These are phyloP conservation scores for Solanum ossicruentum DNA, from an alignment of 257 asterid species.

Conservation along the genomic window DNA sequence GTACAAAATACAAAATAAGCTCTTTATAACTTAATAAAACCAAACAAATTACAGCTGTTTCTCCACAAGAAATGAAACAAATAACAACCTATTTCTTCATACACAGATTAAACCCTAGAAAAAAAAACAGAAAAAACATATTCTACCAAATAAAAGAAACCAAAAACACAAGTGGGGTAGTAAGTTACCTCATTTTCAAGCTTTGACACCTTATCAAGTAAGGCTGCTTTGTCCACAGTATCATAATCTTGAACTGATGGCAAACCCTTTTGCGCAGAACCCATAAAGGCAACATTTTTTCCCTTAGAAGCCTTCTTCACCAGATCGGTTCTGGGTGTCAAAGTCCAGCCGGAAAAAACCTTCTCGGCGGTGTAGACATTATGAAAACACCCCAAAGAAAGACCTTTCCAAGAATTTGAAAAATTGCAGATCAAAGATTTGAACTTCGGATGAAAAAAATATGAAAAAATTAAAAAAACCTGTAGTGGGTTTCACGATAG, in stretches of 20 bases:
- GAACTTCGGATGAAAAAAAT: neutral
- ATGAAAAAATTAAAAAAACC: neutral
- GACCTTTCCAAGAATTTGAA: neutral
- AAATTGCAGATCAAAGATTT: neutral
- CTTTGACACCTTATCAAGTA: constrained; percentile 38
- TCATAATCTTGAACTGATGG: neutral
- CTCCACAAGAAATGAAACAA: neutral
- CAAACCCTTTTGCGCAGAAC: neutral
- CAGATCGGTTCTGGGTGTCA: constrained; percentile 52
- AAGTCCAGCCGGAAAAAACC: constrained; percentile 40
- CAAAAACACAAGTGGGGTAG: neutral
- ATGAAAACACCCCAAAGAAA: neutral
- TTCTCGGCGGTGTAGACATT: constrained; percentile 79
- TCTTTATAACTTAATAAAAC: neutral
- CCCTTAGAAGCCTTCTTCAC: constrained; percentile 15
- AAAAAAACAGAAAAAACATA: neutral
- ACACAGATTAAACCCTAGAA: neutral
- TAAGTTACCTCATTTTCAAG: constrained; percentile 64
- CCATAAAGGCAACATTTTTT: constrained; percentile 24
- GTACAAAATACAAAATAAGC: neutral
- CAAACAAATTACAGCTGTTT: neutral
- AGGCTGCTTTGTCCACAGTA: constrained; percentile 13
- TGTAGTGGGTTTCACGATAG: neutral
- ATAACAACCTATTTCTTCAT: neutral
- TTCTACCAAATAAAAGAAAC: neutral